Evolutionary conservation across 75 land plant species (phyloP).

Genomic region (Selaginella moellendorffii): DNA sequence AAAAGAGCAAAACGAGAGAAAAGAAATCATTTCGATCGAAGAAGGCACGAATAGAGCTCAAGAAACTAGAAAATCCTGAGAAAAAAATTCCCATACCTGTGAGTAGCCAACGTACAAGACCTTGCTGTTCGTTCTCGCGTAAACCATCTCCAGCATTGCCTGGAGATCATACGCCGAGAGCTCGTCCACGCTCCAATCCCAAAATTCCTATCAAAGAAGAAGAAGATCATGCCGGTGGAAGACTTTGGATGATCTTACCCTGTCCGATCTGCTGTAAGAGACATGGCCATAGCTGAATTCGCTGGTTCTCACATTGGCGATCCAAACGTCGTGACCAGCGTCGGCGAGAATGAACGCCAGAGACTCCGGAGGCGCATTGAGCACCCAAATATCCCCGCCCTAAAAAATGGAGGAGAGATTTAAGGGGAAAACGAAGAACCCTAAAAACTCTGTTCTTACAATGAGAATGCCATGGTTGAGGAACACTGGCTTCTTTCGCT

Average conservation of each 20-base stretch:
- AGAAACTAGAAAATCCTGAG: background rate
- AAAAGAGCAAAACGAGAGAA: too few species aligned
- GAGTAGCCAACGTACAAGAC: slow-evolving; percentile 1
- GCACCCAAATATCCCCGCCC: slow-evolving; percentile 7
- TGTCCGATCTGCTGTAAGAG: background rate
- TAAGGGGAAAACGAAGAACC: background rate
- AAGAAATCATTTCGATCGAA: too few species aligned
- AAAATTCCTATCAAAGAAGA: background rate
- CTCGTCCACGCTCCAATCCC: slow-evolving; percentile 10
- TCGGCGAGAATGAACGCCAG: slow-evolving; percentile 1
- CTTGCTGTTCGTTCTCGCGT: background rate
- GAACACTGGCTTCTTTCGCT: slow-evolving; percentile 22
- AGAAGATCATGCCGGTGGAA: background rate
- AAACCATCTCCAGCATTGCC: background rate
- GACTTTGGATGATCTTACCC: background rate
- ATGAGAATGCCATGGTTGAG: slow-evolving; percentile 41
- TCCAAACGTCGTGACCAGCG: slow-evolving; percentile 6
- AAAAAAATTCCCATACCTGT: background rate
- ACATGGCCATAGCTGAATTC: slow-evolving; percentile 4
- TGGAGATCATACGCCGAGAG: background rate
- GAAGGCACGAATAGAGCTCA: background rate
- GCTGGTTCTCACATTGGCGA: slow-evolving; percentile 6
- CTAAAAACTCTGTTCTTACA: slow-evolving; percentile 18
- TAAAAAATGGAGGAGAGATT: background rate
- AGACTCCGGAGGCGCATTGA: background rate